Evolutionary conservation across 2,329 filamentous ascomycete species (phyloP).

Genomic region (Aureobasidium sp.): DNA sequence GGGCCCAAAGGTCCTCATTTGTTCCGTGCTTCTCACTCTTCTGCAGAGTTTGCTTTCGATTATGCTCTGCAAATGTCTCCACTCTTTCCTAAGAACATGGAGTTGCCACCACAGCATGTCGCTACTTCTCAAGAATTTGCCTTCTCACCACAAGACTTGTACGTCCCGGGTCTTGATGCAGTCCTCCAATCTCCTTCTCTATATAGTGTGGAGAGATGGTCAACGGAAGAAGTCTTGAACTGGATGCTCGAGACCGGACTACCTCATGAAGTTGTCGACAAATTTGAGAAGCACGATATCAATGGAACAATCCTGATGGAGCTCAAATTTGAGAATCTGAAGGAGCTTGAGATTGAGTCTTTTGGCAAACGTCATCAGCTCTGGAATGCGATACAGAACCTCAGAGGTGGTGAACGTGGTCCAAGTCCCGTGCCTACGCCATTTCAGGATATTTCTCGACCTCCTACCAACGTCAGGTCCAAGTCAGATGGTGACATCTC

Average conservation of each 20-base stretch:
- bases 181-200: slow-evolving; percentile 10
- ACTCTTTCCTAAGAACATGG: slow-evolving; percentile 52
- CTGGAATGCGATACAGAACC: slow-evolving; percentile 68
- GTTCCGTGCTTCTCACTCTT: slow-evolving; percentile 63
- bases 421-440: slow-evolving; percentile 38
- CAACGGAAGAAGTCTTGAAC: slow-evolving; percentile 67
- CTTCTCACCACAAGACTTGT: slow-evolving; percentile 26
- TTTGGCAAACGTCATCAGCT: slow-evolving; percentile 73
- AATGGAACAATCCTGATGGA: slow-evolving; percentile 78
- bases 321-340: slow-evolving; percentile 82
- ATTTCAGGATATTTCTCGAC: slow-evolving; percentile 40
- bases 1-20: slow-evolving; percentile 81
- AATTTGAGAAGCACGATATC: slow-evolving; percentile 88
- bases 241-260: slow-evolving; percentile 82
- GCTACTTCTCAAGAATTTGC: slow-evolving; percentile 27
- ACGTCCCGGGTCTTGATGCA: slow-evolving; percentile 19
- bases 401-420: slow-evolving; percentile 44
- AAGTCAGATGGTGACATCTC: slow-evolving; percentile 15
- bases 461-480: slow-evolving; percentile 31
- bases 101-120: slow-evolving; percentile 35
- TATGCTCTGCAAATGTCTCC: slow-evolving; percentile 62
- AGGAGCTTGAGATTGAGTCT: slow-evolving; percentile 70
- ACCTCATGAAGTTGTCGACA: slow-evolving; percentile 67
- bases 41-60: slow-evolving; percentile 44
- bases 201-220: slow-evolving; percentile 55